Base-by-base conservation (phyloP, 1,284 basidiomycete genomes). In the Ganoderma sinense region DNA sequence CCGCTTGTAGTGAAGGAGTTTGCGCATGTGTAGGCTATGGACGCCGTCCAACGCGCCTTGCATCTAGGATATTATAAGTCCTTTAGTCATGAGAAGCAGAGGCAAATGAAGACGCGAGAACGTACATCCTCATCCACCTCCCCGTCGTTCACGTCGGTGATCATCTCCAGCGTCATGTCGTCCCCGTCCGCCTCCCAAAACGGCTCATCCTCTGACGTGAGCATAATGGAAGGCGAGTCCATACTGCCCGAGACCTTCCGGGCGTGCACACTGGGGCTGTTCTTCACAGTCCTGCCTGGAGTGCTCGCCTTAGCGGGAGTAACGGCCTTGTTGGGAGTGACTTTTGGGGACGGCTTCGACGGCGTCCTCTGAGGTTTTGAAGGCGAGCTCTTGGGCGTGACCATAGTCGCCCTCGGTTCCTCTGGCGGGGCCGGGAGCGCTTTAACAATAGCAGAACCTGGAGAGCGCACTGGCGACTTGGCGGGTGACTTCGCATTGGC, bases 1-100 rank as follows among this genome's bases (percentile, higher is more conserved):
- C 2, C 93, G 87, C 75, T 90, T 93, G 80, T 92, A 91, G 70
- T 90, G 88, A n/a, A 89, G 84, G 29, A 93, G 84, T 74, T 90
- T 91, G 65, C 85, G 84, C 11, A 88, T 83, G 76, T 94, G 91
- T 56, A 92, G 80, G 14, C 81, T 80, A n/a, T 88, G 82, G 60
- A 94, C 82, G 53, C 80, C 79, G 31, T 87, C 82, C 48, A 93
- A 80, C 6, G 89, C 87, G 11, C 79, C 77, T 69, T 89, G 84
- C 80, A 93, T 89, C 89, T 93, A 71, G 63, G 7, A 16, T 0
- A 18, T 23, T 1, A 73, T 48, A 64, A 66, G 29, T 10, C 14
- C 7, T 33, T 64, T 18, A 29, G 60, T 74, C 62, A 67, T 61
- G 60, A 43, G 23, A 51, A 26, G 41, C 14, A 43, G 60, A 40